phyloP scores from a whole-genome alignment of 345 rosid species.

The Populus davidiana region DNA sequence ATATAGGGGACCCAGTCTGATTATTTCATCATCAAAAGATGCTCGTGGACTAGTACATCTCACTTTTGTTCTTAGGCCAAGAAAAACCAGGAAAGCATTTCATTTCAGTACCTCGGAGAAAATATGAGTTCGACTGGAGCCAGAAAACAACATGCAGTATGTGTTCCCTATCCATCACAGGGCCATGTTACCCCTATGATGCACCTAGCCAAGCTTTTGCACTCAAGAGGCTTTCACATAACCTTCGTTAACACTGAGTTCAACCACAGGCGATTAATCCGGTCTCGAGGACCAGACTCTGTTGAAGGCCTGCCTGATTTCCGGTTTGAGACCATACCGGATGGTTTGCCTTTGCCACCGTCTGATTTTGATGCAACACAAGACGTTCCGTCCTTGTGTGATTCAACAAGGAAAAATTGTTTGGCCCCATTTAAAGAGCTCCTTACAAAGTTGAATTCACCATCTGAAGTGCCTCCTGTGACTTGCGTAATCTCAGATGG shows the following conservation, averaged over 20 bases:
- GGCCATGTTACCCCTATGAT: constrained; percentile 42
- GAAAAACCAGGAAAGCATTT: no score
- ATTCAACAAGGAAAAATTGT: constrained; percentile 10
- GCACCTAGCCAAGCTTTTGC: constrained; percentile 43
- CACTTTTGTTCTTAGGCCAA: no score
- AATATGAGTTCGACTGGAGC: not conserved
- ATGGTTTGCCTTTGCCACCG: constrained; percentile 32
- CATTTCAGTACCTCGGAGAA: not conserved
- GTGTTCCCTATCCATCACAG: constrained; percentile 40
- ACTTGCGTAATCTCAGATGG: constrained; percentile 13
- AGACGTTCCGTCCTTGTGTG: constrained; percentile 4
- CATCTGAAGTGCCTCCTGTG: constrained; percentile 6
- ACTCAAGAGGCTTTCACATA: constrained; percentile 32
- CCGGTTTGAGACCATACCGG: constrained; percentile 31
- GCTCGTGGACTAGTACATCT: no score
- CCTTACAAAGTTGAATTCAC: constrained; percentile 1
- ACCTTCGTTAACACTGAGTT: constrained; percentile 40
- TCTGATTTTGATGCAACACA: constrained; percentile 22
- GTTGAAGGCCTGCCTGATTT: constrained; percentile 11
- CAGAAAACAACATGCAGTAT: constrained; percentile 25
- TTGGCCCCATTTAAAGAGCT: constrained; percentile 15
- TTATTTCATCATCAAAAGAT: no score
- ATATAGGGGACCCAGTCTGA: no score
- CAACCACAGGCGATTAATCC: constrained; percentile 24
- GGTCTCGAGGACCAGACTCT: constrained; percentile 16